phyloP scores from a whole-genome alignment of 2,329 filamentous ascomycete genomes.

The Colletotrichum karsti region DNA sequence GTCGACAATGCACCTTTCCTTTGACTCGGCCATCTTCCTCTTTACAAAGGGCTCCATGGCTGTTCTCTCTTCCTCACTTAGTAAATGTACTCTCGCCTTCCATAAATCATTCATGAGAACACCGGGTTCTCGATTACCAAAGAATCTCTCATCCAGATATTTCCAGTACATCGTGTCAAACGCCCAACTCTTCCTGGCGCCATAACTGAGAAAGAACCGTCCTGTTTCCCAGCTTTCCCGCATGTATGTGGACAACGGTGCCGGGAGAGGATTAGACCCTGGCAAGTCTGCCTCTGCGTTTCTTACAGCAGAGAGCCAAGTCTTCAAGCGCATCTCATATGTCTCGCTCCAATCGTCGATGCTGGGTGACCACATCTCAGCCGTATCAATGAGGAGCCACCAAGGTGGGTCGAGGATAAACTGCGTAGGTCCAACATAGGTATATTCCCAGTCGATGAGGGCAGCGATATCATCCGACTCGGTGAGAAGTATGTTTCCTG shows the following conservation, averaged over 20 bases:
- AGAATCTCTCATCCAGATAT: conserved; percentile 35
- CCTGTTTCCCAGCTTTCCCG: conserved; percentile 43
- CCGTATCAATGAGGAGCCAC: conserved; percentile 45
- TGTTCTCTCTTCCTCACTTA: conserved; percentile 30
- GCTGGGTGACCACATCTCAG: conserved; percentile 41
- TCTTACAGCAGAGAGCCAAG: conserved; percentile 41
- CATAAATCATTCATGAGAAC: conserved; percentile 1
- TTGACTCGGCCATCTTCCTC: conserved; percentile 31
- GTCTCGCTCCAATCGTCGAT: conserved; percentile 38
- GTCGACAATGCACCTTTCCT: conserved; percentile 24
- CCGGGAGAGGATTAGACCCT: not conserved
- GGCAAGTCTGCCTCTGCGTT: conserved; percentile 35
- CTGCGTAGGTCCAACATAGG: conserved; percentile 42
- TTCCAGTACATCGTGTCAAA: conserved; percentile 48
- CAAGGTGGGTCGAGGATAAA: conserved; percentile 44
- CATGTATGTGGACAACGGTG: conserved; percentile 46
- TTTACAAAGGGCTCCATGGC: conserved; percentile 37
- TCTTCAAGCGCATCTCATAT: conserved; percentile 42
- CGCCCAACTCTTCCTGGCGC: conserved; percentile 43
- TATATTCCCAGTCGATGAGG: conserved; percentile 52
- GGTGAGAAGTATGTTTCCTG: conserved; percentile 42
- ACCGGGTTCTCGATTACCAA: conserved; percentile 32
- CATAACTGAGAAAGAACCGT: conserved; percentile 43
- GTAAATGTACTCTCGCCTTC: conserved; percentile 32
- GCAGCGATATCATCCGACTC: conserved; percentile 36